phyloP scores from a whole-genome alignment of 2,329 filamentous ascomycete species.

The Diaporthe sp. region DNA sequence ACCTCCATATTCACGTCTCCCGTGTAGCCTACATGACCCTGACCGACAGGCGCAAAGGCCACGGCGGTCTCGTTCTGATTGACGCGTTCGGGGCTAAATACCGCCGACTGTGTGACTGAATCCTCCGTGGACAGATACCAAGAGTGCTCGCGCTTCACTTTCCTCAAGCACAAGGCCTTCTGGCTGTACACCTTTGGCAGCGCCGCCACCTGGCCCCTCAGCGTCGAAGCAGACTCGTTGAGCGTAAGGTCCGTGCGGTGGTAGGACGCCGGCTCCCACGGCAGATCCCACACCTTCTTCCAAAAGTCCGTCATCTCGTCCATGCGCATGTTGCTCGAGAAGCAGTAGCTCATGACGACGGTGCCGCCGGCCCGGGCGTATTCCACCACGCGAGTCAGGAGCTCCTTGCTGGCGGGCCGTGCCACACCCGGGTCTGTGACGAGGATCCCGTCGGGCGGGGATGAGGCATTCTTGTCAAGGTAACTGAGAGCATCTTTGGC shows the following conservation, averaged over 20 bases:
- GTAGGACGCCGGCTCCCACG: not conserved
- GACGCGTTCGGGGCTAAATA: not conserved
- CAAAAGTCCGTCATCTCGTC: not conserved
- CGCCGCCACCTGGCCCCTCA: not conserved
- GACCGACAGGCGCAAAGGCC: not conserved
- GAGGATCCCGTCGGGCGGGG: not conserved
- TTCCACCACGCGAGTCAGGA: not conserved
- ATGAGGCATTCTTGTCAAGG: not conserved
- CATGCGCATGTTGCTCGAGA: not conserved
- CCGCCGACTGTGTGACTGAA: not conserved
- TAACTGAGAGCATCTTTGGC: not conserved
- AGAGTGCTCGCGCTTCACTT: not conserved
- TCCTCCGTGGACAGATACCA: not conserved
- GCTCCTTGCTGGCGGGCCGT: not conserved
- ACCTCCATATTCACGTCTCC: not conserved
- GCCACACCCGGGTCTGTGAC: not conserved
- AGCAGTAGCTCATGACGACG: no score
- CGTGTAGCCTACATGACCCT: not conserved
- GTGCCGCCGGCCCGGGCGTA: not conserved
- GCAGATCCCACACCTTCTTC: not conserved
- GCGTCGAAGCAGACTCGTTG: not conserved
- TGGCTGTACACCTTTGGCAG: not conserved
- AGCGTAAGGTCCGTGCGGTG: not conserved
- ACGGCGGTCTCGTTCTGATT: not conserved
- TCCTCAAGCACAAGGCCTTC: not conserved